phyloP scores from a whole-genome alignment of 306 rosid genomes.

The Rosa lucieae region DNA sequence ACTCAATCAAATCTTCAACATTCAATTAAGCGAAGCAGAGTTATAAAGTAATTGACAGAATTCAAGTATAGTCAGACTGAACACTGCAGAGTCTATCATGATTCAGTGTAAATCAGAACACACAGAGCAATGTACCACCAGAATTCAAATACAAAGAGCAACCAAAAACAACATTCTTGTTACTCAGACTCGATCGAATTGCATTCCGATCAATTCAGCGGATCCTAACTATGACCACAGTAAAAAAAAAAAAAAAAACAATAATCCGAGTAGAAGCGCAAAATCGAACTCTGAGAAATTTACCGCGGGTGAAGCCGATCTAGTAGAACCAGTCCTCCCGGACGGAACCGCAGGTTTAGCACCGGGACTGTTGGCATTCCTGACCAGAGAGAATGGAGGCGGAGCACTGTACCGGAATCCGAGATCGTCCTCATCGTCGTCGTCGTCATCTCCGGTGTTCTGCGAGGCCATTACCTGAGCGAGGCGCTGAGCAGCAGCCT shows the following conservation, averaged over 20 bases:
- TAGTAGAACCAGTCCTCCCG: conserved; percentile 25
- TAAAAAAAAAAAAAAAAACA: background rate
- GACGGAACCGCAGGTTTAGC: conserved; percentile 37
- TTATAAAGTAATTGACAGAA: background rate
- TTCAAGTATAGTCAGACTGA: background rate
- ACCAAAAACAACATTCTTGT: too few relatives aligned
- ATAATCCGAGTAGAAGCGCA: background rate
- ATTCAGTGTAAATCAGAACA: background rate
- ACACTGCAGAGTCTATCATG: background rate
- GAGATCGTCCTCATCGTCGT: conserved; percentile 71
- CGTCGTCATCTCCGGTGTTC: conserved; percentile 55
- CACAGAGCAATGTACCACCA: conserved; percentile 7
- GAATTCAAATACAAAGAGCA: background rate
- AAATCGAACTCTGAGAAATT: conserved; percentile 4
- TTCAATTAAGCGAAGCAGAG: background rate
- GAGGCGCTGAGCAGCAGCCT: conserved; percentile 98
- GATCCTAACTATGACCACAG: background rate
- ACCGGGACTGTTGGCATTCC: conserved; percentile 36
- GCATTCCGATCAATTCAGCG: background rate
- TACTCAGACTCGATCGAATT: too few relatives aligned
- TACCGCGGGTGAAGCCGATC: conserved; percentile 80
- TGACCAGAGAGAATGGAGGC: conserved; percentile 69
- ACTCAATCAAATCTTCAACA: background rate
- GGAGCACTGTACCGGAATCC: conserved; percentile 95
- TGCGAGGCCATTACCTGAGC: conserved; percentile 99